Percentiles rank a stretch among this genome's conserved stretches.
phyloP scores from a whole-genome alignment of 2,329 filamentous ascomycete genomes.

The Lachnellula suecica region DNA sequence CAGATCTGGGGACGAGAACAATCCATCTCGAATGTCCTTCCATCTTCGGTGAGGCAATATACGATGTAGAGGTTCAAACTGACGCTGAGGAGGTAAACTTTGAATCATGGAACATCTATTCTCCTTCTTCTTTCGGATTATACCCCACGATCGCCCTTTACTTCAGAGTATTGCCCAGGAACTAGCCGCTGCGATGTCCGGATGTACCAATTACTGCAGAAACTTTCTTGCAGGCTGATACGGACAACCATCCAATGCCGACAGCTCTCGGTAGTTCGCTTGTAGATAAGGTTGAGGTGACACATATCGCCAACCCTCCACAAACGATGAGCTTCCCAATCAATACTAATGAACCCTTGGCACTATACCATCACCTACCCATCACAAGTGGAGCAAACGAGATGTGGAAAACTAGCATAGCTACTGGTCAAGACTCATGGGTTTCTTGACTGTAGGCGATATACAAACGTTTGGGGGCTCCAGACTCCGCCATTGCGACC shows the following conservation, averaged over 20 bases:
- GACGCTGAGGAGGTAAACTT: not conserved
- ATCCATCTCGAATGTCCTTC: conserved; percentile 4
- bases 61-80: not conserved
- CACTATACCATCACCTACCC: not conserved
- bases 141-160: not conserved
- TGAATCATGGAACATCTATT: not conserved
- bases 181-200: not conserved
- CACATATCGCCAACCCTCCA: no score
- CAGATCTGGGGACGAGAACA: not conserved
- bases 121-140: conserved; percentile 2
- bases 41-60: not conserved
- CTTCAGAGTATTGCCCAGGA: no score
- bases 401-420: not conserved
- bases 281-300: not conserved
- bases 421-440: not conserved
- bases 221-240: not conserved
- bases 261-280: not conserved
- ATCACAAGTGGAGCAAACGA: not conserved
- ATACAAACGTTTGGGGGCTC: no score
- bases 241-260: not conserved
- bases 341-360: not conserved
- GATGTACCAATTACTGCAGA: not conserved
- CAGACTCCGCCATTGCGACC: no score
- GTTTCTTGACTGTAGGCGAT: no score
- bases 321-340: not conserved